These are phyloP conservation scores for Ophiognomonia clavigignenti-juglandacearum DNA, from an alignment of 2,329 filamentous ascomycete species.

Conservation along the genomic window DNA sequence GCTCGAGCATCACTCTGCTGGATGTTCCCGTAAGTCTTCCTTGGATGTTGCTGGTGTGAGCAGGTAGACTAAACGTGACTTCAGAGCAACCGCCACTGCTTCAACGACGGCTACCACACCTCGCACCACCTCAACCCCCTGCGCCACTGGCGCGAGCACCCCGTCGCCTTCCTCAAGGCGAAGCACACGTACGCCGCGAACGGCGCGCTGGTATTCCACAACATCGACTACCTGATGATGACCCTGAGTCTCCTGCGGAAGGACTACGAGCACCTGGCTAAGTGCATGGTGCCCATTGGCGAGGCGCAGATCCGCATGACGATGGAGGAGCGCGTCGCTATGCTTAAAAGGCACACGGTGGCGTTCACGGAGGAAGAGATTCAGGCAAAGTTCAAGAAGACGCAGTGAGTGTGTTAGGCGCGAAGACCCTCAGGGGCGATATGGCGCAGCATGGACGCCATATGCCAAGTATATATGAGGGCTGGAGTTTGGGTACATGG, in stretches of 20 bases:
- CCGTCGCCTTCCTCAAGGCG: conserved; percentile 64
- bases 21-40: conserved; percentile 63
- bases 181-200: conserved; percentile 63
- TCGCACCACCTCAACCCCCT: conserved; percentile 75
- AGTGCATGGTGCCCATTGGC: conserved; percentile 69
- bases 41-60: not conserved
- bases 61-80: conserved; percentile 11
- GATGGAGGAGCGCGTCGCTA: conserved; percentile 55
- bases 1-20: conserved; percentile 74
- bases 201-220: conserved; percentile 70
- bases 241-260: conserved; percentile 64
- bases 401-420: conserved; percentile 1
- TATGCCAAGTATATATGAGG: not conserved
- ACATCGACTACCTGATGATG: conserved; percentile 77
- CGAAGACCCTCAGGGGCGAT: too few species aligned
- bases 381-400: conserved; percentile 42
- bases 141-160: conserved; percentile 79
- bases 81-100: conserved; percentile 76
- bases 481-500: not conserved
- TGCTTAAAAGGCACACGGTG: conserved; percentile 62
- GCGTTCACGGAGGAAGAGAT: conserved; percentile 64
- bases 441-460: not conserved
- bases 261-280: conserved; percentile 66
- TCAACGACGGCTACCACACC: conserved; percentile 79
- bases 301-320: conserved; percentile 60